Percentiles rank a stretch among this genome's conserved stretches.
Evolutionary conservation across 306 rosid species (phyloP).

Genomic region (Acacia acuminata): DNA sequence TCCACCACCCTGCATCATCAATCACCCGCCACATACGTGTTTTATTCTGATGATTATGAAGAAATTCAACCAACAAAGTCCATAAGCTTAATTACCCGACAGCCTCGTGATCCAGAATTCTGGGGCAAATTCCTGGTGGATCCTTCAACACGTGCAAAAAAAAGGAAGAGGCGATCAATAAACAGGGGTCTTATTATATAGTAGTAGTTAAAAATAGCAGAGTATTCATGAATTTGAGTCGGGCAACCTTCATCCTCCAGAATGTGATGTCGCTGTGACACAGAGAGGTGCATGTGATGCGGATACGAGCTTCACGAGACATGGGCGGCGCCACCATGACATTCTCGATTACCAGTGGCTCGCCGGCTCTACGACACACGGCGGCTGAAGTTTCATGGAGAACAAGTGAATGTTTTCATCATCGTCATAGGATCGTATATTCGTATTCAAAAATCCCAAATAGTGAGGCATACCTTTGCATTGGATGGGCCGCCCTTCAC

Average conservation of each 20-base stretch:
- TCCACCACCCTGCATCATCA: conserved; percentile 62
- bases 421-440: neutral
- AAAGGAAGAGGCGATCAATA: neutral
- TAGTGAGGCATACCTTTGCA: conserved; percentile 54
- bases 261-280: conserved; percentile 79
- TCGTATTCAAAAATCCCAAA: neutral
- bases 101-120: conserved; percentile 90
- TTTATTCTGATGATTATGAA: too few relatives aligned
- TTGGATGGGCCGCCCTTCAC: conserved; percentile 56
- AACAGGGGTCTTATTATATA: too few relatives aligned
- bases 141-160: conserved; percentile 40
- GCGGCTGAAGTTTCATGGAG: conserved; percentile 51
- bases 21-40: neutral
- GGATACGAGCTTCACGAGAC: conserved; percentile 72
- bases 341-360: conserved; percentile 69
- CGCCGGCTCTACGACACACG: conserved; percentile 61
- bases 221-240: neutral
- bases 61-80: neutral
- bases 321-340: conserved; percentile 77
- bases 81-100: conserved; percentile 59
- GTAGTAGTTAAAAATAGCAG: neutral
- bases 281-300: conserved; percentile 69
- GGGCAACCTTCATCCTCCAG: conserved; percentile 66
- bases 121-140: conserved; percentile 64
- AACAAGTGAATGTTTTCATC: neutral